Evolutionary conservation across 352 stramenopile species (phyloP).

Genomic region (Phytopythium aichiense): DNA sequence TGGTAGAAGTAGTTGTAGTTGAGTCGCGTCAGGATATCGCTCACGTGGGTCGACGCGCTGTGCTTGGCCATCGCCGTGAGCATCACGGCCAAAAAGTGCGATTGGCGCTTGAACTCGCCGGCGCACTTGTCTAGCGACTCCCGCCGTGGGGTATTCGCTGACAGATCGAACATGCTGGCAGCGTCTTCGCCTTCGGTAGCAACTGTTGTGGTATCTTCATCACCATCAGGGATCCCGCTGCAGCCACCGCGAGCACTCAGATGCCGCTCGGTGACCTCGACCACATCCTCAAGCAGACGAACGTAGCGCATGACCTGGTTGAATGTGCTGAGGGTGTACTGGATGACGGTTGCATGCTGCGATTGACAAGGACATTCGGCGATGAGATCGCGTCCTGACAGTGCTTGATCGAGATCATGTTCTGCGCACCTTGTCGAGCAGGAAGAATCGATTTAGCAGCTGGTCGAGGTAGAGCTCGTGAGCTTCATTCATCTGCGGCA

Average conservation of each 20-base stretch:
- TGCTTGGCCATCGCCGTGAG: conserved; percentile 72
- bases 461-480: conserved; percentile 63
- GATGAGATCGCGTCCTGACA: not conserved
- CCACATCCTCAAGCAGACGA: conserved; percentile 43
- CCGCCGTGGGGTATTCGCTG: conserved; percentile 12
- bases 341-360: conserved; percentile 56
- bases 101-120: conserved; percentile 57
- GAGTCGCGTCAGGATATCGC: conserved; percentile 60
- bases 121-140: conserved; percentile 36
- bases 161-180: conserved; percentile 1
- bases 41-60: conserved; percentile 60
- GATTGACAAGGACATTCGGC: conserved; percentile 3
- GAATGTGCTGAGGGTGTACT: conserved; percentile 69
- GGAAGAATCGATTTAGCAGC: conserved; percentile 66
- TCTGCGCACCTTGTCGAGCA: conserved; percentile 58
- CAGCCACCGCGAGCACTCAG: not conserved
- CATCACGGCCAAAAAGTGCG: conserved; percentile 68
- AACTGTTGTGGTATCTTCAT: conserved; percentile 3
- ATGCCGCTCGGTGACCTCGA: conserved; percentile 36
- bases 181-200: not conserved
- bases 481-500: conserved; percentile 43
- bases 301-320: conserved; percentile 71
- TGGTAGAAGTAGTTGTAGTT: conserved; percentile 81
- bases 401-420: not conserved
- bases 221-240: not conserved